These are phyloP conservation scores for Penicillium verrucosum DNA, from an alignment of 2,329 filamentous ascomycete genomes.

Conservation along the genomic window DNA sequence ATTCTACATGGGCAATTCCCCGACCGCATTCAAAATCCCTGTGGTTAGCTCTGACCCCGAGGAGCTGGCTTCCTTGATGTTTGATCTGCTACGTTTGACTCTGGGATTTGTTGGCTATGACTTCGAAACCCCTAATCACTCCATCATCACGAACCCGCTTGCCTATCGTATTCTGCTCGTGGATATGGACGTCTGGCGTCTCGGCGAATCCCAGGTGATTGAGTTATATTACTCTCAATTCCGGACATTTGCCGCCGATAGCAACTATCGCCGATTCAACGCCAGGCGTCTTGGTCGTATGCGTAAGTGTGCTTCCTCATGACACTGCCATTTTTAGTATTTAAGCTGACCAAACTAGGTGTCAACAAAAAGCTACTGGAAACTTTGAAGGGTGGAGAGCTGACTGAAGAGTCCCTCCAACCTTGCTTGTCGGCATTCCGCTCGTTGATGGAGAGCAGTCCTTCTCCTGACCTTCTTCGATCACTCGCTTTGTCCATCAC, in stretches of 20 bases:
- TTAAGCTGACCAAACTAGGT: conserved; percentile 50
- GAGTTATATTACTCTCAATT: conserved; percentile 93
- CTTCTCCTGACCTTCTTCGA: conserved; percentile 79
- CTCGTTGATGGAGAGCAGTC: conserved; percentile 72
- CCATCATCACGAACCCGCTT: conserved; percentile 91
- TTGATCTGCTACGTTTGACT: conserved; percentile 69
- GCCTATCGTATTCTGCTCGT: conserved; percentile 90
- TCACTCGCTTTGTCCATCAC: conserved; percentile 90
- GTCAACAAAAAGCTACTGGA: conserved; percentile 89
- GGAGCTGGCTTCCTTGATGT: conserved; percentile 52
- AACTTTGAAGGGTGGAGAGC: conserved; percentile 78
- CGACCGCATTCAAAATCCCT: conserved; percentile 44
- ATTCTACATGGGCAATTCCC: conserved; percentile 26
- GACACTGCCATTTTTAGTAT: background rate
- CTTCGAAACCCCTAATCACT: conserved; percentile 72
- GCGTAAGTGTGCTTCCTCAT: conserved; percentile 57
- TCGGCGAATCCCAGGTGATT: conserved; percentile 71
- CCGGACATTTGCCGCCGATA: conserved; percentile 78
- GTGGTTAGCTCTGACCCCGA: conserved; percentile 37
- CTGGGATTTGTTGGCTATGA: conserved; percentile 88
- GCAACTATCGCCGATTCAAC: conserved; percentile 91
- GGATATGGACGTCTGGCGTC: conserved; percentile 90
- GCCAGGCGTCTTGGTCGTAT: conserved; percentile 81
- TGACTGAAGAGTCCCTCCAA: conserved; percentile 68
- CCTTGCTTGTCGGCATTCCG: conserved; percentile 77